phyloP scores from a whole-genome alignment of 352 stramenopile genomes.

The Phytophthora sojae region DNA sequence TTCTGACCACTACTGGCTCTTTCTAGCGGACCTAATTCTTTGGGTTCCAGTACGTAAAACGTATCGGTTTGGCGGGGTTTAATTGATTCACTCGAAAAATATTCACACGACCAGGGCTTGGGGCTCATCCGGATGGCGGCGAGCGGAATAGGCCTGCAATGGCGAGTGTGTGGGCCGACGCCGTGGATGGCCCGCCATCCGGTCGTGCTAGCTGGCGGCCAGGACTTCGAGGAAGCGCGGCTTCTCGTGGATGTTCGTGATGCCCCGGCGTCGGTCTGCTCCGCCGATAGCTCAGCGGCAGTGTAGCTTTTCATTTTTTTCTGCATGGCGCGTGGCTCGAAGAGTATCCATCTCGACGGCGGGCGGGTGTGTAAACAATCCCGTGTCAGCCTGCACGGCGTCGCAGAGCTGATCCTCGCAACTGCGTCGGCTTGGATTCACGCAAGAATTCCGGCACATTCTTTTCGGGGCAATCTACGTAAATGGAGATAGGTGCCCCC shows the following conservation, averaged over 20 bases:
- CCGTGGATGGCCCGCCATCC: conserved; percentile 13
- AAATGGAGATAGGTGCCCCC: not conserved
- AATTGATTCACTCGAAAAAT: conserved; percentile 2
- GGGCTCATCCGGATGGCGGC: conserved; percentile 20
- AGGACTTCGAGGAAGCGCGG: not conserved
- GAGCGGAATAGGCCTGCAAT: conserved; percentile 17
- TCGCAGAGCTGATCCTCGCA: not conserved
- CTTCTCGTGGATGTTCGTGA: not conserved
- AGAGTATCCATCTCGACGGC: not conserved
- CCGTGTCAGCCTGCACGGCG: not conserved
- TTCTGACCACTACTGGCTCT: conserved; percentile 31
- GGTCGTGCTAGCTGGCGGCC: conserved; percentile 12
- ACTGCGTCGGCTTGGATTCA: not conserved
- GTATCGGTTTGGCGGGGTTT: not conserved
- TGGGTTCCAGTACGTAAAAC: conserved; percentile 24
- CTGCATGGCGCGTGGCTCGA: not conserved
- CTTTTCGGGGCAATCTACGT: not conserved
- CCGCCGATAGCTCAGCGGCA: not conserved
- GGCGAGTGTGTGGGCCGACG: not conserved
- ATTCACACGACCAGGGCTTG: not conserved
- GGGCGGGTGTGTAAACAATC: not conserved
- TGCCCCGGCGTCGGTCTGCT: not conserved
- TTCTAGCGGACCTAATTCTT: conserved; percentile 17
- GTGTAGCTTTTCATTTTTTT: not conserved
- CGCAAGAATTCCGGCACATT: not conserved